phyloP scores from a whole-genome alignment of 2,329 filamentous ascomycete genomes.

The Coniochaeta sp. region DNA sequence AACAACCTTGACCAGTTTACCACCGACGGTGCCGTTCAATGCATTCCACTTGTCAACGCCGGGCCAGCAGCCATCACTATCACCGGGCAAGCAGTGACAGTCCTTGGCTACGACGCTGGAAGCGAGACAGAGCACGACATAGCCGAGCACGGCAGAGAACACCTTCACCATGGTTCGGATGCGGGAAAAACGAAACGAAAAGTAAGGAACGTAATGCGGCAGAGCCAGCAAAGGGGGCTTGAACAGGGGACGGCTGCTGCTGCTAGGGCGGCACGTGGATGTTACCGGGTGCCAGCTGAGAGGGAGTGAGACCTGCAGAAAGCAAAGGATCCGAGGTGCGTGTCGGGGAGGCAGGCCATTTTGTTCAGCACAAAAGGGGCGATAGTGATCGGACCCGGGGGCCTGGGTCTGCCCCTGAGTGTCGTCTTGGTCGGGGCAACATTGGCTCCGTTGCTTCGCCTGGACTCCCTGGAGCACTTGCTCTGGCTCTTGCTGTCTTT shows the following conservation, averaged over 20 bases:
- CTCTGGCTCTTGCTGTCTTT: too few relatives aligned
- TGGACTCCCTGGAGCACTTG: too few relatives aligned
- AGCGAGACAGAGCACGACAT: not conserved
- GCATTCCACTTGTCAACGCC: constrained; percentile 23
- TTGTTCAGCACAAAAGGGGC: not conserved
- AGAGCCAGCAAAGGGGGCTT: not conserved
- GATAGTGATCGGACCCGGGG: not conserved
- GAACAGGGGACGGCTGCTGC: too few relatives aligned
- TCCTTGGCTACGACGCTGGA: not conserved
- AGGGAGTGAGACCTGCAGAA: not conserved
- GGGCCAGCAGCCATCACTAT: not conserved
- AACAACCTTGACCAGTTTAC: constrained; percentile 33
- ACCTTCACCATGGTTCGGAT: not conserved
- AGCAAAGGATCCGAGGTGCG: not conserved
- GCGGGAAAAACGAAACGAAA: not conserved
- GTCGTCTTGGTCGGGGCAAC: not conserved
- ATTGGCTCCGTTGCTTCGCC: not conserved
- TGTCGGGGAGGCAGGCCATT: not conserved
- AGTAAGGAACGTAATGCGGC: not conserved
- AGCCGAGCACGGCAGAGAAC: not conserved
- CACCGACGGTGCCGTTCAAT: constrained; percentile 37
- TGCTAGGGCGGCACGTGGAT: not conserved
- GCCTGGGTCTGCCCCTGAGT: not conserved
- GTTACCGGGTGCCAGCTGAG: not conserved
- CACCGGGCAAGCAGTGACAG: not conserved